phyloP scores from a whole-genome alignment of 768 basidiomycete genomes.

The Tulasnella sp. region DNA sequence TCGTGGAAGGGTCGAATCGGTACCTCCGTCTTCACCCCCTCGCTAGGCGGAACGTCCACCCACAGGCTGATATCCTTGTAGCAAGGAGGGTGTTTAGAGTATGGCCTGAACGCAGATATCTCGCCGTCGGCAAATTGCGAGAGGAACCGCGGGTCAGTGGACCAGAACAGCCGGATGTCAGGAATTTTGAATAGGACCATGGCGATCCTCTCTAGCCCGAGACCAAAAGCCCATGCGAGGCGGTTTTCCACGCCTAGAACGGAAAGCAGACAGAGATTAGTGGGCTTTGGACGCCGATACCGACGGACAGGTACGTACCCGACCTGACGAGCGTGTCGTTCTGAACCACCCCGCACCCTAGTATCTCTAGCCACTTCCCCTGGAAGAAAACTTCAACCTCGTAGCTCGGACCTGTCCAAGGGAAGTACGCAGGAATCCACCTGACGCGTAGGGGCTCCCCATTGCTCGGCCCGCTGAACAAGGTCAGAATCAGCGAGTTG shows the following conservation, averaged over 20 bases:
- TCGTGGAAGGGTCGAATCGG: constrained; percentile 48
- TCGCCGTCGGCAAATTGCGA: constrained; percentile 68
- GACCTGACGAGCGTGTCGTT: constrained; percentile 81
- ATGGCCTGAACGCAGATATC: constrained; percentile 76
- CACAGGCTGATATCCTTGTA: constrained; percentile 96
- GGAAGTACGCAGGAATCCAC: constrained; percentile 98
- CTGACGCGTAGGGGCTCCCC: constrained; percentile 64
- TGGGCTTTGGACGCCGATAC: not conserved
- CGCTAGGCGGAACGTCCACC: constrained; percentile 34
- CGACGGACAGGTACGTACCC: constrained; percentile 40
- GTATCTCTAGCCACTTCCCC: constrained; percentile 93
- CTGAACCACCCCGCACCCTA: constrained; percentile 84
- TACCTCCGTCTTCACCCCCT: not conserved
- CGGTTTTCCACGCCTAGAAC: constrained; percentile 53
- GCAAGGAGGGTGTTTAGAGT: constrained; percentile 84
- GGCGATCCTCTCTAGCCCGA: constrained; percentile 91
- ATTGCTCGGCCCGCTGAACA: constrained; percentile 44
- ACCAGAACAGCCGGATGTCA: constrained; percentile 98
- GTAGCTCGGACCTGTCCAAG: constrained; percentile 94
- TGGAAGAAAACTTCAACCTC: constrained; percentile 96
- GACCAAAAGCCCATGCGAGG: constrained; percentile 95
- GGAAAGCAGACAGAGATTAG: not conserved
- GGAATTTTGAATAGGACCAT: constrained; percentile 97
- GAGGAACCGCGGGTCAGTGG: constrained; percentile 71
- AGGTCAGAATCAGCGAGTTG: constrained; percentile 62